Conservation (phyloP, 2,329 filamentous ascomycete species). For the Triangularia setosa region DNA sequence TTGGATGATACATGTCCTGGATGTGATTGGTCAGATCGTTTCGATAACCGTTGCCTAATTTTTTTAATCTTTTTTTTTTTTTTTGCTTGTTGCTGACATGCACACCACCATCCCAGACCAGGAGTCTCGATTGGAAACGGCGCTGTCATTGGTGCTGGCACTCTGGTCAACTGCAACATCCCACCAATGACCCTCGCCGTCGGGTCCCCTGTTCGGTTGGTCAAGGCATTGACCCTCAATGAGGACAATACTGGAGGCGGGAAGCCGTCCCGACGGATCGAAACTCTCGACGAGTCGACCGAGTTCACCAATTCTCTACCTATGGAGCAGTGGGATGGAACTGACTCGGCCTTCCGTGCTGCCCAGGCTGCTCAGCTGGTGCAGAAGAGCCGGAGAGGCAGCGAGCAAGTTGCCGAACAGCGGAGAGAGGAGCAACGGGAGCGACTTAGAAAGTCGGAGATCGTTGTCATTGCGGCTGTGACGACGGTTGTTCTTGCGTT, state of each 20-base stretch:
- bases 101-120: constrained; percentile 16
- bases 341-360: neutral
- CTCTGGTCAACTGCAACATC: constrained; percentile 28
- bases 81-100: neutral
- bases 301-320: neutral
- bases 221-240: constrained; percentile 13
- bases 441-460: constrained; percentile 11
- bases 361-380: neutral
- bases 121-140: constrained; percentile 31
- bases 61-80: neutral
- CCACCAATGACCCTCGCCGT: constrained; percentile 27
- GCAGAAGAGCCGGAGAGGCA: neutral
- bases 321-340: neutral
- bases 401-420: neutral
- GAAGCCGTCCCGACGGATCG: neutral
- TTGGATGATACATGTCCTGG: neutral
- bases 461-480: constrained; percentile 11
- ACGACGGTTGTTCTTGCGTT: constrained; percentile 4
- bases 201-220: constrained; percentile 29
- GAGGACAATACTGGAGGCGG: too few relatives aligned
- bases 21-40: neutral
- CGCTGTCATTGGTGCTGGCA: constrained; percentile 31
- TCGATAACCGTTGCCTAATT: neutral
- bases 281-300: constrained; percentile 19
- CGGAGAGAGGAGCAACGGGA: neutral